phyloP scores from a whole-genome alignment of 2,329 filamentous ascomycete genomes.

The Chlorencoelia australis region DNA sequence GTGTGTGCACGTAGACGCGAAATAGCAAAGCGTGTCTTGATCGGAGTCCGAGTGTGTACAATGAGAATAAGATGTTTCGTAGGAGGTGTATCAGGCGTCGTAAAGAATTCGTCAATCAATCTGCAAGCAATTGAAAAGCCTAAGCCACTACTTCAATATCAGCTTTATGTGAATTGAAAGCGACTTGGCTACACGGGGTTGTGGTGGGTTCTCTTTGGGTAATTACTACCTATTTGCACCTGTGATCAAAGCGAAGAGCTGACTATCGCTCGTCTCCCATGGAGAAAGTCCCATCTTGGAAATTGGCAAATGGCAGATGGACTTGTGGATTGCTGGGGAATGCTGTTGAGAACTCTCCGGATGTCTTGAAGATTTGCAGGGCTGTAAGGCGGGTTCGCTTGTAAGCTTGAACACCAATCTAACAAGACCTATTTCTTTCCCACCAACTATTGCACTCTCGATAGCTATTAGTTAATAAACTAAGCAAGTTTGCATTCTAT shows the following conservation, averaged over 20 bases:
- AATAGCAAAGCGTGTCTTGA: slow-evolving; percentile 68
- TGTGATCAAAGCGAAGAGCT: slow-evolving; percentile 62
- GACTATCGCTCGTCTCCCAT: slow-evolving; percentile 30
- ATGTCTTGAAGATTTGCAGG: too few relatives aligned
- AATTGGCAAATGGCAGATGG: too few relatives aligned
- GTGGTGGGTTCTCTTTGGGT: background rate
- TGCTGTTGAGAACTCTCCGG: too few relatives aligned
- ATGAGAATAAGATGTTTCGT: slow-evolving; percentile 67
- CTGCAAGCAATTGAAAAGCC: slow-evolving; percentile 76
- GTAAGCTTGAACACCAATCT: too few relatives aligned
- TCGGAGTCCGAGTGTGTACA: slow-evolving; percentile 67
- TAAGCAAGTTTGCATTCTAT: too few relatives aligned
- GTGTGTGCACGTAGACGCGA: slow-evolving; percentile 53
- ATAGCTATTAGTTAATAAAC: too few relatives aligned
- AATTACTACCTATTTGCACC: slow-evolving; percentile 71
- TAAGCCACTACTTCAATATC: slow-evolving; percentile 56
- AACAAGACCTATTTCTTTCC: too few relatives aligned
- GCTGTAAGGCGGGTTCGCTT: too few relatives aligned
- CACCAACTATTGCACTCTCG: too few relatives aligned
- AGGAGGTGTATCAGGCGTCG: slow-evolving; percentile 52
- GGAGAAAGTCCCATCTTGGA: slow-evolving; percentile 27
- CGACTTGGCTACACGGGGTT: too few relatives aligned
- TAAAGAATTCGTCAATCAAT: slow-evolving; percentile 82
- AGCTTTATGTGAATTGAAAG: too few relatives aligned
- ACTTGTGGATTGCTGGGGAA: too few relatives aligned